phyloP scores from a whole-genome alignment of 495 filamentous ascomycete species.

The Penicillium macrosclerotiorum region DNA sequence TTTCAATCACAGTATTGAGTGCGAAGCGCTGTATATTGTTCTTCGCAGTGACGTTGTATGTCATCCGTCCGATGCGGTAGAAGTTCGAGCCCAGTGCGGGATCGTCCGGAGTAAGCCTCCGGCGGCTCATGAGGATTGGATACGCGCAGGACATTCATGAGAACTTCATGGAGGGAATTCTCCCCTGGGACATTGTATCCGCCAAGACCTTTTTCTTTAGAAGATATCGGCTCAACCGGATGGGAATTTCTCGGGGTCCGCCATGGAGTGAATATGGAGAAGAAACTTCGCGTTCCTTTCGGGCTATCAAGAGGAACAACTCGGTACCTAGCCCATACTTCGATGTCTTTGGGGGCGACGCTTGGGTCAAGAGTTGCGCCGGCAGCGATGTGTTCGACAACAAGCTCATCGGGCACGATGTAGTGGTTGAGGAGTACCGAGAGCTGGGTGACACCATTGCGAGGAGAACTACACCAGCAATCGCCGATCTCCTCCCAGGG shows the following conservation, averaged over 20 bases:
- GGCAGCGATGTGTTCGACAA: slow-evolving; percentile 46
- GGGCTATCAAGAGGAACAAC: slow-evolving; percentile 12
- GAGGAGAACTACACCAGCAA: slow-evolving; percentile 45
- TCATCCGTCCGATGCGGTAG: slow-evolving; percentile 46
- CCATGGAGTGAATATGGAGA: neutral
- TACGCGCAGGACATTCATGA: slow-evolving; percentile 32
- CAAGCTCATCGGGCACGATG: slow-evolving; percentile 46
- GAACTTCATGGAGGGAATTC: slow-evolving; percentile 26
- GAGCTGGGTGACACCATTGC: slow-evolving; percentile 41
- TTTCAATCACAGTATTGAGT: slow-evolving; percentile 33
- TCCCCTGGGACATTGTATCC: slow-evolving; percentile 11
- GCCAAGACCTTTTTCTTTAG: slow-evolving; percentile 13
- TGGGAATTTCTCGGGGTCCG: neutral
- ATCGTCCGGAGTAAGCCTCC: slow-evolving; percentile 35
- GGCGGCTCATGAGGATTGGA: slow-evolving; percentile 28
- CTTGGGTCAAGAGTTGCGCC: slow-evolving; percentile 30
- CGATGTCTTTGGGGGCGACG: slow-evolving; percentile 43
- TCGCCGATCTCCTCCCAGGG: slow-evolving; percentile 48
- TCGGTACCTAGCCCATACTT: slow-evolving; percentile 43
- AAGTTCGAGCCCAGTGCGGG: slow-evolving; percentile 30
- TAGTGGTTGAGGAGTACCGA: slow-evolving; percentile 28
- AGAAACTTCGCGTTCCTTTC: slow-evolving; percentile 1
- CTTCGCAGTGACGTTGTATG: slow-evolving; percentile 36
- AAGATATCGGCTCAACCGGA: slow-evolving; percentile 6
- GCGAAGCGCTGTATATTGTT: slow-evolving; percentile 37